Evolutionary conservation across 805 yeast genomes (phyloP), one percentile per base, ranked within the genome.

Genomic region (Yamadazyma tumulicola): DNA sequence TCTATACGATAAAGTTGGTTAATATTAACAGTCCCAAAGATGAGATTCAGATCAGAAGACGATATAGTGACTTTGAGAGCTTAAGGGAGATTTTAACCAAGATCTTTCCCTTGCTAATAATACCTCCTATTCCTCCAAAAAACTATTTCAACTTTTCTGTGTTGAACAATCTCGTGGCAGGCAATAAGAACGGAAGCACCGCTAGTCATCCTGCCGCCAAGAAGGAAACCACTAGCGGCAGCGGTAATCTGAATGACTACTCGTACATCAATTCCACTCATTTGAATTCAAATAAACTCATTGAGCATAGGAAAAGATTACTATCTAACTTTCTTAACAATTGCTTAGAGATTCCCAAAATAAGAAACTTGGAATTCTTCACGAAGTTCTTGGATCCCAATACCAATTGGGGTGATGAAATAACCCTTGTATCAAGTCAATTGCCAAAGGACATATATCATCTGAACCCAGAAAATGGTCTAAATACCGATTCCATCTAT

Each of bases 61-160:
- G 97, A 29, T 93, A 93, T 55, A 83, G 95, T 21, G 98, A 93
- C 55, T 93, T 93, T 55, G 96, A 86, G 51, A 77, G 85, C 32
- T 68, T 93, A 29, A 69, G 96, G 41, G 81, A 77, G 26, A 72
- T 83, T 4, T 65, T 93, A 15, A 67, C 79, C 3, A 78, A 81
- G 46, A 61, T 85, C 24, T 82, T 83, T 44, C 97, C 98, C 3
- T 77, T 93, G 3, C 54, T 79, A 4, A 74, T 93, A 3, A 77
- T 93, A 4, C 98, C 98, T 5, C 97, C 97, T 1, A 91, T 93
- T 7, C 98, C 98, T 0, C 68, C 69, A 0, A 67, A 67, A 39
- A 65, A 67, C 41, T 67, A 65, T 45, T 45, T 61, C 26, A 58
- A 63, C 27, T 55, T 64, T 23, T 51, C 52, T 5, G 41, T 59